These are phyloP conservation scores for Aeschynomene evenia DNA, from an alignment of 306 rosid genomes.

Conservation along the genomic window DNA sequence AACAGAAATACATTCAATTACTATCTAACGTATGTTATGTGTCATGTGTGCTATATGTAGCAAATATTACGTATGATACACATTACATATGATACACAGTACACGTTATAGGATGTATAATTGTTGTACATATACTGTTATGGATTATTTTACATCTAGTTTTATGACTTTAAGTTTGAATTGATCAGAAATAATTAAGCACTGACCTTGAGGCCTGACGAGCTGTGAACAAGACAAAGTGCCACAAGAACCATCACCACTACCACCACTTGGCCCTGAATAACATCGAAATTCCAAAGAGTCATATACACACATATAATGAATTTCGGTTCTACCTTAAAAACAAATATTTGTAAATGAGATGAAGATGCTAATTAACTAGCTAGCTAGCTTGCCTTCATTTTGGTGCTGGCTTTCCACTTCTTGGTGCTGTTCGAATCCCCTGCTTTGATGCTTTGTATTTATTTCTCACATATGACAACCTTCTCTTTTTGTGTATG, in stretches of 20 bases:
- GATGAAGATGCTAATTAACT: neutral
- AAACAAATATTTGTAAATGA: neutral
- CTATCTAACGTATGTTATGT: no score
- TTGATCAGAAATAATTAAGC: neutral
- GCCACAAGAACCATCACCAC: slow-evolving; percentile 36
- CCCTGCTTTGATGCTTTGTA: neutral
- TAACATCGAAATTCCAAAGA: neutral
- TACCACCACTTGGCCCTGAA: slow-evolving; percentile 1
- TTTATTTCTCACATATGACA: neutral
- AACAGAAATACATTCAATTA: no score
- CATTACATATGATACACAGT: no score
- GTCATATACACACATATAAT: neutral
- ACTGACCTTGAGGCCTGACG: slow-evolving; percentile 52
- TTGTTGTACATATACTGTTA: no score
- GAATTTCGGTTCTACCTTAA: neutral
- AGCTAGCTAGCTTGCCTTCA: slow-evolving; percentile 32
- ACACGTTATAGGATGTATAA: no score
- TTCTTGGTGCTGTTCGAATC: neutral
- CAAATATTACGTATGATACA: no score
- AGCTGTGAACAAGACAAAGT: slow-evolving; percentile 38
- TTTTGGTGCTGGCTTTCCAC: neutral
- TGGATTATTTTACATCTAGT: no score
- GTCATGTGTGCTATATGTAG: no score
- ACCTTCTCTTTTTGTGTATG: neutral
- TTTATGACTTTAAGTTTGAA: no score